A percentile compares a stretch with the other conserved stretches of the same genome.
Conservation (phyloP, 2,329 filamentous ascomycete genomes). For the Fusarium scirpi region DNA sequence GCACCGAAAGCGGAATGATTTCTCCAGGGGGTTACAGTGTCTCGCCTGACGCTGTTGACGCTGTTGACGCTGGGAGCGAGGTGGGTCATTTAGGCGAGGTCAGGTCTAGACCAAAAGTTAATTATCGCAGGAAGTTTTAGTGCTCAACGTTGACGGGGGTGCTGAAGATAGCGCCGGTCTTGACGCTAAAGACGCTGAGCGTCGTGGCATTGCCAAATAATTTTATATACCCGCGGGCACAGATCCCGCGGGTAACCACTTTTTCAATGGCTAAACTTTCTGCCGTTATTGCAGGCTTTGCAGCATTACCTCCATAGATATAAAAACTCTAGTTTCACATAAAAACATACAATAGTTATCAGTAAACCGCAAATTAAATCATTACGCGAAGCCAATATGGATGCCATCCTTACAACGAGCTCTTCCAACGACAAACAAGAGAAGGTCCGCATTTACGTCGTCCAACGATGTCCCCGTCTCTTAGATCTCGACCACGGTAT, state of each 20-base stretch:
- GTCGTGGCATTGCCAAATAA: neutral
- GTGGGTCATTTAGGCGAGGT: neutral
- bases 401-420: neutral
- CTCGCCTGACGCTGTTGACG: neutral
- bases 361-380: neutral
- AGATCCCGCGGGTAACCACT: neutral
- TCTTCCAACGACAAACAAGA: neutral
- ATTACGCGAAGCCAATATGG: neutral
- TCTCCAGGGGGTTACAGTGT: neutral
- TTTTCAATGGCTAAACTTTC: neutral
- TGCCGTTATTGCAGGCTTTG: neutral
- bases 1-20: neutral
- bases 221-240: neutral
- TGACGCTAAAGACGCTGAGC: neutral
- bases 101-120: too few relatives aligned
- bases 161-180: neutral
- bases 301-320: neutral
- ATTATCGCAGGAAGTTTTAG: neutral
- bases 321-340: neutral
- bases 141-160: neutral
- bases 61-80: neutral
- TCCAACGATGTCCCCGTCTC: neutral
- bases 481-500: neutral
- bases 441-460: neutral
- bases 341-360: fast-evolving